Evolutionary conservation across 2,329 filamentous ascomycete species (phyloP), one percentile per base, ranked within the genome.

Genomic region (Alternaria consortialis): DNA sequence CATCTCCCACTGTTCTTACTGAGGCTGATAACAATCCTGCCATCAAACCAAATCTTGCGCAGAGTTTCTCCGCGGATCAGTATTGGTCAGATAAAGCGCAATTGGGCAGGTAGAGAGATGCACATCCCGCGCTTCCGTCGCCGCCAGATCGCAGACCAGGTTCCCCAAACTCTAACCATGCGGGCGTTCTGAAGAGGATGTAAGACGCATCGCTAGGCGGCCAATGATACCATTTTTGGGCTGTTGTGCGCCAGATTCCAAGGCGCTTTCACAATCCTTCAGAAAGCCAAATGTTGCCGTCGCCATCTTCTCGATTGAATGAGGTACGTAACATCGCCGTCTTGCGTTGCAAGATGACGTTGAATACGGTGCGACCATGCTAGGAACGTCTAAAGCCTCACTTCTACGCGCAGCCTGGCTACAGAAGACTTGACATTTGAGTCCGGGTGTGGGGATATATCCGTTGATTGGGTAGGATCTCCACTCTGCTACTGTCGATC

Each of bases 401-500:
- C 53, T 65, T 61, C 17, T 50, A 32, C 9, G 17, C 17, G 12
- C 39, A 48, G 58, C 34, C 42, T 17, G 40, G 40, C 15, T 44
- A 37, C 39, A 2, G 32, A 53, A 61, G 20, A 23, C 43, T 54
- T 32, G 31, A 50, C 37, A 40, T 15, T 34, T 58, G 42, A 54
- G 46, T 23, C 44, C 37, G 23, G 31, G 27, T 47, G 36, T 29
- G 40, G 46, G 31, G 44, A 51, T 32, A 50, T 51, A 34, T 46
- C 27, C 43, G 25, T 25, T 37, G 44, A 53, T 31, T 46, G 50
- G 43, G 40, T 54, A 51, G 25, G 58, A 62, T 66, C 54, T 50
- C 42, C 63, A 48, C 20, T 39, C 46, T 53, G 40, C 61, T 64
- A 66, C 39, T 57, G 68, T 65, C 66, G 66, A 72, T 72, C 69